Evolutionary conservation across 441 rosid genomes (phyloP), one percentile per base, ranked within the genome.

Genomic region (Heliophila coronopifolia): DNA sequence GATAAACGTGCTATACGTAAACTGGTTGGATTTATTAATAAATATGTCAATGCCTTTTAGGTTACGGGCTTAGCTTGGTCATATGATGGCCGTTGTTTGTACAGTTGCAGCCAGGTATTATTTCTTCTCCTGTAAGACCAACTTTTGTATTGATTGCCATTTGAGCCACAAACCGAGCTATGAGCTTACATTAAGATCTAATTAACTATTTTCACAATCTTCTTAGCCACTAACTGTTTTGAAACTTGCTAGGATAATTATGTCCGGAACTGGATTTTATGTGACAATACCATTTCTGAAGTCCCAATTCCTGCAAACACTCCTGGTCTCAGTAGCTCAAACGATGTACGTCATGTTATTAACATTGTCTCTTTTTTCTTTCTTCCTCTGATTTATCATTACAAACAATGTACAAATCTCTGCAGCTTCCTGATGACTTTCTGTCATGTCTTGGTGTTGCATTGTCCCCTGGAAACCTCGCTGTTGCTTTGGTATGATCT

Each of bases 1-100:
- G 7, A 5, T 39, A 45, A 46, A 49, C 15, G 23, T 35, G 17
- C 41, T 49, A 34, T 50, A 32, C 58, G 26, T 12, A n/a, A n/a
- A n/a, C n/a, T n/a, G n/a, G 30, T 22, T 35, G 11, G 10, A 35
- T 49, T 27, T 12, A n/a, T 65, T 58, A 17, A 37, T 37, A 9
- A 1, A 70, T 47, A 67, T 59, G 30, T 50, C 38, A 32, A 44
- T 39, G 37, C 55, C 61, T 39, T 55, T 63, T 81, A 92, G 97
- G 77, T 92, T 58, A 85, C 95, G 23, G 97, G 95, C 66, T 75
- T 92, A 58, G 82, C 87, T 44, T 88, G 97, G 99, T 79, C 87
- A 35, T 88, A 73, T 55, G 79, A 71, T 57, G 97, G 92, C 43
- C 54, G 57, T 46, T 79, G 76, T 70, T 76, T 92, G 69, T 88